Evolutionary conservation across 1,284 basidiomycete species (phyloP).

Genomic region (Fistulinella cinereoalba): DNA sequence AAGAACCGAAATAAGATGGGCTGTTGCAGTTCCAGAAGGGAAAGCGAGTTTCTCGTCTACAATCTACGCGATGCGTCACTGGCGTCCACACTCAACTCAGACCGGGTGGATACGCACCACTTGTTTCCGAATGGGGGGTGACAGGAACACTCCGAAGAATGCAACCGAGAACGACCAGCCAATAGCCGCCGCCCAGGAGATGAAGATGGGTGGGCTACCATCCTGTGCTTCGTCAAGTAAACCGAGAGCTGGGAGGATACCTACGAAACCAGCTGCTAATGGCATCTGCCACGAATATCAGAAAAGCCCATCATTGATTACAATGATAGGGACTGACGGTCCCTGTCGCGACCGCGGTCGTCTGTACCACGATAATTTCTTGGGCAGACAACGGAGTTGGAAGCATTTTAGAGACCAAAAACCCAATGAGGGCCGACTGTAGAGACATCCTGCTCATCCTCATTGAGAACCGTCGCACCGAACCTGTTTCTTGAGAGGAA

Average conservation of each 20-base stretch:
- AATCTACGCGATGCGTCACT: slow-evolving; percentile 53
- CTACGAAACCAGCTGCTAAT: slow-evolving; percentile 91
- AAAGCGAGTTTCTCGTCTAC: slow-evolving; percentile 92
- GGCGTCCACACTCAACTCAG: no score
- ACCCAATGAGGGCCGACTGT: slow-evolving; percentile 90
- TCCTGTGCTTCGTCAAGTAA: slow-evolving; percentile 75
- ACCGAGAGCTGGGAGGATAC: slow-evolving; percentile 88
- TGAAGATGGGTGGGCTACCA: slow-evolving; percentile 70
- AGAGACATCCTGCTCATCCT: slow-evolving; percentile 82
- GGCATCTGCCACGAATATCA: slow-evolving; percentile 57
- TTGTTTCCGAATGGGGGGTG: slow-evolving; percentile 90
- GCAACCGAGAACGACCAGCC: slow-evolving; percentile 87
- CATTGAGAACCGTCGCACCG: not conserved
- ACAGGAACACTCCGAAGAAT: slow-evolving; percentile 95
- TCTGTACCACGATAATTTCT: slow-evolving; percentile 93
- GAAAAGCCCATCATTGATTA: not conserved
- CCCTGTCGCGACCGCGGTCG: slow-evolving; percentile 90
- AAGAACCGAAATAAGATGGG: slow-evolving; percentile 91
- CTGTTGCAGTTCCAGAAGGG: slow-evolving; percentile 95
- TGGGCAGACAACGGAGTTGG: slow-evolving; percentile 77
- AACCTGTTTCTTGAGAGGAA: not conserved
- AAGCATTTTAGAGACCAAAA: slow-evolving; percentile 76
- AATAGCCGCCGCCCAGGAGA: slow-evolving; percentile 71
- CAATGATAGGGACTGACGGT: slow-evolving; percentile 43
- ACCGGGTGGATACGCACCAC: slow-evolving; percentile 59